A percentile compares a stretch with the other conserved stretches of the same genome.
phyloP scores from a whole-genome alignment of 192 early-diverging fungal species.

The Backusella westeae region DNA sequence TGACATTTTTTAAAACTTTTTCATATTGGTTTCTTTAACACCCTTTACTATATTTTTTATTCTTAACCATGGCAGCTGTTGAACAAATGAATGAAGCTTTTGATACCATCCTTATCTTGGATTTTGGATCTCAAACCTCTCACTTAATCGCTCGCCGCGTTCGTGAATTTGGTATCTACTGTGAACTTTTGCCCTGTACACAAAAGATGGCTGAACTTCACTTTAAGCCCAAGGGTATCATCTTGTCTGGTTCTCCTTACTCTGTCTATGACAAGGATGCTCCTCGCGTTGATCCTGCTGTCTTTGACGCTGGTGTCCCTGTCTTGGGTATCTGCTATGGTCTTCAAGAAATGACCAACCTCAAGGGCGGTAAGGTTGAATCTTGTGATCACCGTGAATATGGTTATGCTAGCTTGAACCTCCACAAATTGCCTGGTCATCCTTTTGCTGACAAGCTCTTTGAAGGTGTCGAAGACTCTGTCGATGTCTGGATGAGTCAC shows the following conservation, averaged over 20 bases:
- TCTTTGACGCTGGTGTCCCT: conserved; percentile 87
- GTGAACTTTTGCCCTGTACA: conserved; percentile 97
- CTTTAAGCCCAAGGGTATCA: conserved; percentile 96
- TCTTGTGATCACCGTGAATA: conserved; percentile 92
- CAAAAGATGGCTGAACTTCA: conserved; percentile 89
- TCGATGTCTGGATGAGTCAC: conserved; percentile 96
- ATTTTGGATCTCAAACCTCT: conserved; percentile 99
- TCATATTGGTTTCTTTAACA: background rate
- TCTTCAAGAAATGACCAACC: conserved; percentile 93
- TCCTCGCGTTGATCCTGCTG: conserved; percentile 89
- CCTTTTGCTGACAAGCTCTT: conserved; percentile 67
- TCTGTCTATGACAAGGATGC: conserved; percentile 95
- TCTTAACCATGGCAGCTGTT: conserved; percentile 8
- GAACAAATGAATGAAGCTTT: conserved; percentile 76
- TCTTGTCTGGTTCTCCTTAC: conserved; percentile 96
- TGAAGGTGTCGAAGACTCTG: conserved; percentile 59
- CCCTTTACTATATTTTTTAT: background rate
- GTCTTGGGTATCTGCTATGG: conserved; percentile 99
- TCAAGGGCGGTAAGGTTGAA: conserved; percentile 85
- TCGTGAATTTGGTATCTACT: conserved; percentile 97
- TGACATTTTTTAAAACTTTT: conserved; percentile 7
- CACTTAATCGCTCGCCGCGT: conserved; percentile 96
- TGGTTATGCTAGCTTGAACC: conserved; percentile 80
- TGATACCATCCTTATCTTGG: conserved; percentile 97
- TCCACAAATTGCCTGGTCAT: conserved; percentile 61